These are phyloP conservation scores for Cardamine chenopodiifolia DNA, from an alignment of 345 rosid genomes.

Conservation along the genomic window DNA sequence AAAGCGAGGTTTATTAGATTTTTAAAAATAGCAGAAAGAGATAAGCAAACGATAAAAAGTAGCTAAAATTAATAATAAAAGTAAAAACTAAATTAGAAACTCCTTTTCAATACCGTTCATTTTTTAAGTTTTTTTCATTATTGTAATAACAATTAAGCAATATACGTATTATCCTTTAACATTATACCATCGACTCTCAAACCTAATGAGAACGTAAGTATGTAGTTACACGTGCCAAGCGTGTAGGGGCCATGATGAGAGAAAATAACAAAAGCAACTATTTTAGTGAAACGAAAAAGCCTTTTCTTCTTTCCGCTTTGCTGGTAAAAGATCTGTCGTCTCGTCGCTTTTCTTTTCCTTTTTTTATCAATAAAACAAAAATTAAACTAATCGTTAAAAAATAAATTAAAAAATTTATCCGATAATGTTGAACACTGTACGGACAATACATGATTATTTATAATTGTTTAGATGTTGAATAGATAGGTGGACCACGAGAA, in stretches of 20 bases:
- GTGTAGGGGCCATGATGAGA: constrained; percentile 20
- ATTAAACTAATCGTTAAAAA: neutral
- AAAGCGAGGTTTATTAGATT: no score
- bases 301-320: constrained; percentile 34
- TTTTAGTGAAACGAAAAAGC: constrained; percentile 28
- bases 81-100: no score
- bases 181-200: neutral
- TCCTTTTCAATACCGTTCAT: no score
- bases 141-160: no score
- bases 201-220: neutral
- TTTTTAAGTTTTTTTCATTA: no score
- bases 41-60: no score
- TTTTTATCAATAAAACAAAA: constrained; percentile 3
- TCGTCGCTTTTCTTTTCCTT: constrained; percentile 30
- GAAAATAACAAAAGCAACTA: constrained; percentile 17
- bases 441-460: constrained; percentile 43
- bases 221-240: neutral
- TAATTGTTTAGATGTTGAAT: constrained; percentile 37
- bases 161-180: no score
- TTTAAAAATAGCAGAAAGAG: no score
- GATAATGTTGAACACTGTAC: constrained; percentile 47
- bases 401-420: neutral
- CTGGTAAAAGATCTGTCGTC: constrained; percentile 37
- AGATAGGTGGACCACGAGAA: constrained; percentile 40
- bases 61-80: no score